phyloP scores from a whole-genome alignment of 768 basidiomycete genomes.

The Gymnopilus dilepis region DNA sequence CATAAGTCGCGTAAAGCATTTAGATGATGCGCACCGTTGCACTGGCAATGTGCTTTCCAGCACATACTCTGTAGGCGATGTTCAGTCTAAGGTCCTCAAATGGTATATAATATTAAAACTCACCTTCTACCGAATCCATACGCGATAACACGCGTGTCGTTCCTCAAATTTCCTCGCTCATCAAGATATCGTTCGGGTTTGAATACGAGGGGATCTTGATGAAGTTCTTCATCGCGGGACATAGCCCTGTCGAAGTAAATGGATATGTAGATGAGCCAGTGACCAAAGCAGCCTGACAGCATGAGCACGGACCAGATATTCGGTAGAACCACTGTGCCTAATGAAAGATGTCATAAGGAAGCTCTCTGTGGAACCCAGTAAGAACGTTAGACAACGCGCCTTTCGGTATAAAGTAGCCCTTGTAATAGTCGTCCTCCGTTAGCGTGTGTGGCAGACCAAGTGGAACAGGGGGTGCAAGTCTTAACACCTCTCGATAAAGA shows the following conservation, averaged over 20 bases:
- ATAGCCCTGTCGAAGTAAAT: constrained; percentile 8
- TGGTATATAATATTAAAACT: not conserved
- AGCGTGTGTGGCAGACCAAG: not conserved
- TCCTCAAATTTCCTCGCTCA: constrained; percentile 22
- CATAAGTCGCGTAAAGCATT: no score
- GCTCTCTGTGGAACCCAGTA: not conserved
- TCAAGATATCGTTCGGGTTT: constrained; percentile 34
- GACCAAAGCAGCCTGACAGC: not conserved
- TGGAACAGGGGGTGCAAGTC: not conserved
- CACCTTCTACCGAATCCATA: constrained; percentile 17
- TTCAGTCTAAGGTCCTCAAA: no score
- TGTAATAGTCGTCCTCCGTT: constrained; percentile 33
- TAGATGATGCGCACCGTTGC: not conserved
- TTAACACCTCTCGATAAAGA: constrained; percentile 17
- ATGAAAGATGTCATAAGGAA: no score
- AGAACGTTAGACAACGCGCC: constrained; percentile 24
- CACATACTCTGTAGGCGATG: not conserved
- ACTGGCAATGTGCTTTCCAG: constrained; percentile 8
- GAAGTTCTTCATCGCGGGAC: constrained; percentile 37
- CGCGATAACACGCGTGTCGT: constrained; percentile 20
- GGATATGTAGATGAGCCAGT: not conserved
- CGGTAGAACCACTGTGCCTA: not conserved
- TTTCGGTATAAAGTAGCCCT: constrained; percentile 37
- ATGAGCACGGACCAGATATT: not conserved
- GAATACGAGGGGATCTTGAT: constrained; percentile 39